phyloP scores from a whole-genome alignment of 257 asterid species.

The Capsicum pubescens region DNA sequence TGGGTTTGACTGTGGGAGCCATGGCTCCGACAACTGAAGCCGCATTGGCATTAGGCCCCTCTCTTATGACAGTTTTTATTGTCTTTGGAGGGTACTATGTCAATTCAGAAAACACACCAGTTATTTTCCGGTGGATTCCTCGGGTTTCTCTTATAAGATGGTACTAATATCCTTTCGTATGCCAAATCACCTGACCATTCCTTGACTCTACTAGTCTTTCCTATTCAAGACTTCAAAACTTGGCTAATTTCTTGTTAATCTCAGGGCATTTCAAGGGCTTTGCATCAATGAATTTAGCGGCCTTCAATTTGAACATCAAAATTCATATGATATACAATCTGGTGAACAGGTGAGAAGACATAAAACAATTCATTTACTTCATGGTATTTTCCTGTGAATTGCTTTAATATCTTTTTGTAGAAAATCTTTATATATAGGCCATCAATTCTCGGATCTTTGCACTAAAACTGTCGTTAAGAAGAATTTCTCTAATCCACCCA shows the following conservation, averaged over 20 bases:
- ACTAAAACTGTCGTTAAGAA: neutral
- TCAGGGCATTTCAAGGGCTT: conserved; percentile 98
- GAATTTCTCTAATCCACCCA: neutral
- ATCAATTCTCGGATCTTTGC: no score
- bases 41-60: conserved; percentile 93
- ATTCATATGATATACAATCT: conserved; percentile 72
- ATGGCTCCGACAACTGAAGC: conserved; percentile 97
- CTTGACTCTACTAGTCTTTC: neutral
- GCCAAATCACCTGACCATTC: neutral
- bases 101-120: conserved; percentile 88
- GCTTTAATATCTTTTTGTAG: neutral
- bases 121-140: conserved; percentile 95
- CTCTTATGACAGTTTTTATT: conserved; percentile 95
- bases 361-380: neutral
- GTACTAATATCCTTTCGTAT: conserved; percentile 41
- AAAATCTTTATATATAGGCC: neutral
- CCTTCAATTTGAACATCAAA: conserved; percentile 88
- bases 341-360: conserved; percentile 82
- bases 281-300: conserved; percentile 89
- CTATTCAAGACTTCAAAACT: neutral
- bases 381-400: conserved; percentile 21
- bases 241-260: conserved; percentile 28
- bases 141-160: conserved; percentile 92
- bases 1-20: conserved; percentile 99
- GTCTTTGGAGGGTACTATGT: conserved; percentile 97